Base-by-base conservation (phyloP, 148 eudicot genomes). In the Arctostaphylos glauca region DNA sequence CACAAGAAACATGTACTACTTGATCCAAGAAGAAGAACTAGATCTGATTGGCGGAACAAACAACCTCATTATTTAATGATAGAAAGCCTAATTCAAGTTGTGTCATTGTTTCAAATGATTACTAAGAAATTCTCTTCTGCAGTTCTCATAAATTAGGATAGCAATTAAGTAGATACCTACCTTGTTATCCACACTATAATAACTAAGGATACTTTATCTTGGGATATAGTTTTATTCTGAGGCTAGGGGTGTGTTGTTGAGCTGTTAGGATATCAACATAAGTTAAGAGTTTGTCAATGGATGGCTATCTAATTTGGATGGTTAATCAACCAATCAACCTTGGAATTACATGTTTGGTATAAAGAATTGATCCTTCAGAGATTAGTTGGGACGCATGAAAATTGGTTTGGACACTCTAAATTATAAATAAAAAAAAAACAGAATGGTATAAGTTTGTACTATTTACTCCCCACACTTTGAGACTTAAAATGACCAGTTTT, bases 241-340 rank as follows among this genome's bases (percentile, higher is more conserved):
- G 10, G 41, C 38, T 64, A n/a, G 80, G 41, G 3, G 0, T 18
- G 19, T 70, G 47, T 31, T 31, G 8, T 70, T 72, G 50, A 18
- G 21, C 1, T 56, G 18, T 50, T 23, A 16, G 41, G 31, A 78
- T n/a, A 46, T 31, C 46, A 75, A 50, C 18, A 53, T 5, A 25
- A 23, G 9, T 46, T 21, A 23, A 60, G 54, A 21, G n/a, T 25
- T 78, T 44, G 73, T 47, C 15, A 46, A 15, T 62, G 47, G 21
- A 64, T 66, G 81, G 74, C 47, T 49, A 47, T 4, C 73, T 64
- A 64, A 79, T 64, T 79, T 62, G 55, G 49, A 59, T 78, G n/a
- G 48, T 59, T 44, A 44, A 79, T 12, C 70, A 60, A n/a, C n/a
- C n/a, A 44, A 79, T 12, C 70, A 31, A 31, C 38, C 38, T 31